Evolutionary conservation across 805 yeast species (phyloP).

Genomic region (Yamadazyma olivae): DNA sequence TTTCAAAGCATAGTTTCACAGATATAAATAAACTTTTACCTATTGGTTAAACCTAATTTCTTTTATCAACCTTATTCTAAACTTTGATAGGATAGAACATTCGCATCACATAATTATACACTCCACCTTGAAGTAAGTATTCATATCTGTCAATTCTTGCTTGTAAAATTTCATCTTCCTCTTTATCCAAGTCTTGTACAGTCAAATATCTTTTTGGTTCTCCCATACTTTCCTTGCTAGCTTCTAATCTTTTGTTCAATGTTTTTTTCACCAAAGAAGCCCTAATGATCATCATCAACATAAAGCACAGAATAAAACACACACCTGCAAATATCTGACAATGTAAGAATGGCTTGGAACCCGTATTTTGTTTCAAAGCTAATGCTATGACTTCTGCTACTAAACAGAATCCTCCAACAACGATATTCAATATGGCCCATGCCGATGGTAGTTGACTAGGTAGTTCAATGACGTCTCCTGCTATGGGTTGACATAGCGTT

Average conservation of each 20-base stretch:
- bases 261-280: slow-evolving; percentile 48
- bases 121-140: slow-evolving; percentile 8
- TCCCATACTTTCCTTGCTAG: background rate
- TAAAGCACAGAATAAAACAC: slow-evolving; percentile 37
- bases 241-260: slow-evolving; percentile 23
- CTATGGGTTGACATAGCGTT: slow-evolving; percentile 22
- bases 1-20: no score
- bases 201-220: slow-evolving; percentile 5
- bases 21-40: no score
- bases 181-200: slow-evolving; percentile 1
- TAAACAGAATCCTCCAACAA: slow-evolving; percentile 30
- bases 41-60: no score
- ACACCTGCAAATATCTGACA: slow-evolving; percentile 59
- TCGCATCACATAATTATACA: slow-evolving; percentile 13
- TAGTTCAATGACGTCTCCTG: slow-evolving; percentile 20
- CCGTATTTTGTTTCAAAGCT: slow-evolving; percentile 24
- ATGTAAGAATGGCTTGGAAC: slow-evolving; percentile 48
- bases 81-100: slow-evolving; percentile 17
- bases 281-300: slow-evolving; percentile 46
- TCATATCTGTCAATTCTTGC: slow-evolving; percentile 18
- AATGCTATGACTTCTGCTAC: slow-evolving; percentile 56
- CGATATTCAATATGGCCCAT: slow-evolving; percentile 38
- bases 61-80: no score
- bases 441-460: slow-evolving; percentile 29
- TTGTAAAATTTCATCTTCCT: background rate